These are phyloP conservation scores for Diaporthe batatas DNA, from an alignment of 2,329 filamentous ascomycete genomes.

Conservation along the genomic window DNA sequence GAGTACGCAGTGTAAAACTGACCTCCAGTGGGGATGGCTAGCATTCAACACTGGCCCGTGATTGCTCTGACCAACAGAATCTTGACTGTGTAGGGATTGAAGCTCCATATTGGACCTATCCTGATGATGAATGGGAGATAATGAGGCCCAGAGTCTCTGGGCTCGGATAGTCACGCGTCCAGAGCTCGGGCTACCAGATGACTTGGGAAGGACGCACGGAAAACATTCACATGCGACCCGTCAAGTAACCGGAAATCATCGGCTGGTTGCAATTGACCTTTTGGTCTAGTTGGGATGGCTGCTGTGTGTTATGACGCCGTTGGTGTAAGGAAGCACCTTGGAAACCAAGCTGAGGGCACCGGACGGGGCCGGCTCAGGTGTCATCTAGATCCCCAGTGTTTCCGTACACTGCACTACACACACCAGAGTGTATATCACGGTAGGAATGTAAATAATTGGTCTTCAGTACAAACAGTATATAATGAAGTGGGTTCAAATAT, in stretches of 20 bases:
- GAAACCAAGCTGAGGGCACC: no score
- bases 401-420: no score
- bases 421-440: no score
- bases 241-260: neutral
- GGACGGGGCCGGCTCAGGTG: neutral
- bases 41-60: neutral
- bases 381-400: neutral
- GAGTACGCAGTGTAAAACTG: neutral
- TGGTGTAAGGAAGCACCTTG: no score
- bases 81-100: neutral
- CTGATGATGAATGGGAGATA: neutral
- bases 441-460: no score
- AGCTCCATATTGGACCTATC: no score
- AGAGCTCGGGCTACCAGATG: neutral
- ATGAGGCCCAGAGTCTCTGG: neutral
- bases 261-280: no score
- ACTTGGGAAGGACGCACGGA: neutral
- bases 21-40: neutral
- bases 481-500: no score
- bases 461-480: no score
- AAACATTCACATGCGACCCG: neutral
- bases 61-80: constrained; percentile 10
- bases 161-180: neutral
- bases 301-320: no score
- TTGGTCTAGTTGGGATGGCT: no score